These are phyloP conservation scores for Aspergillus melleus DNA, from an alignment of 2,329 filamentous ascomycete species.

Conservation along the genomic window DNA sequence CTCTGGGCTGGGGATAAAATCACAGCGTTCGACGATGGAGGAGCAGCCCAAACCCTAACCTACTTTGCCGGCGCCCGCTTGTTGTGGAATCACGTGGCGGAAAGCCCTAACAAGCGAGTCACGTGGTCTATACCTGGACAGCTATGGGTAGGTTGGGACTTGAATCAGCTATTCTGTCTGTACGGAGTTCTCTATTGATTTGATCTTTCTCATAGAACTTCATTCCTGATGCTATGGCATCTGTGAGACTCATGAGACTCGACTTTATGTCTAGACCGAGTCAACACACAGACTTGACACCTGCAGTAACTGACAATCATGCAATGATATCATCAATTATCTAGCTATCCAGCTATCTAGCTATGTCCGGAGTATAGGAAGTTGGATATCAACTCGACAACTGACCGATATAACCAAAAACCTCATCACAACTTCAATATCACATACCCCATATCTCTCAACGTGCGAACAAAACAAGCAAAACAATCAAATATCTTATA, in stretches of 20 bases:
- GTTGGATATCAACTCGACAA: no score
- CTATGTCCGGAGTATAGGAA: no score
- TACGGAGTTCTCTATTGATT: no score
- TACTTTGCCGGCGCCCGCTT: slow-evolving; percentile 31
- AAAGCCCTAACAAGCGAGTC: slow-evolving; percentile 38
- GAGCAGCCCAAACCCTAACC: slow-evolving; percentile 41
- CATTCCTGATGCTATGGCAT: no score
- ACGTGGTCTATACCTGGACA: slow-evolving; percentile 19
- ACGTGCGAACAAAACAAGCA: slow-evolving; percentile 1
- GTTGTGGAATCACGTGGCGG: slow-evolving; percentile 25
- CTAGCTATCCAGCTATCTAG: no score
- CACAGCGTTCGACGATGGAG: slow-evolving; percentile 36
- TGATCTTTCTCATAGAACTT: no score
- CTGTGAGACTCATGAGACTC: no score
- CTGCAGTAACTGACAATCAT: background rate
- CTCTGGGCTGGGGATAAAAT: slow-evolving; percentile 41
- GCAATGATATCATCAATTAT: background rate
- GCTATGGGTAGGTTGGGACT: no score
- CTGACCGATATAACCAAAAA: background rate
- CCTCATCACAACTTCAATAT: background rate
- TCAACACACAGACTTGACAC: background rate
- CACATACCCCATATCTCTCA: background rate
- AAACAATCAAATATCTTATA: slow-evolving; percentile 5
- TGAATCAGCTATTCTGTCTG: no score
- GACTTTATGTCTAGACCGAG: no score